These are phyloP conservation scores for Lecanoromycetidae sp. DNA, from an alignment of 2,329 filamentous ascomycete genomes.

Conservation along the genomic window DNA sequence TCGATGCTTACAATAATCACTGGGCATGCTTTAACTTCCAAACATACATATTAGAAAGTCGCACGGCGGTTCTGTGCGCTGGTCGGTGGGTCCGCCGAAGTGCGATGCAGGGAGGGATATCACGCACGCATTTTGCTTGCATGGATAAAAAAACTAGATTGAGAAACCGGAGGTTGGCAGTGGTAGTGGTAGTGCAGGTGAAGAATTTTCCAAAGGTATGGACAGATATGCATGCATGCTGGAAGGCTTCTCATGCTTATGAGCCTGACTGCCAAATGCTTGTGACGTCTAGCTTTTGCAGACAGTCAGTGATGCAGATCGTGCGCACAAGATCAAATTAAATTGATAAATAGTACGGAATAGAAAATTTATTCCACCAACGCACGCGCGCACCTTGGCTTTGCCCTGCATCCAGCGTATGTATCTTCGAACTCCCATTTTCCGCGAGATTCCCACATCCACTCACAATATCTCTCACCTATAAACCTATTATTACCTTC, in stretches of 20 bases:
- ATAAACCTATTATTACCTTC: too few species aligned
- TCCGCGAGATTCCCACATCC: background rate
- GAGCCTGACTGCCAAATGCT: constrained; percentile 1
- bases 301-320: background rate
- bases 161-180: background rate
- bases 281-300: background rate
- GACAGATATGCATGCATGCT: constrained; percentile 4
- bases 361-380: constrained; percentile 2
- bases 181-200: background rate
- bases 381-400: background rate
- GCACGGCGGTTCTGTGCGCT: constrained; percentile 20
- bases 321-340: background rate
- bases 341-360: constrained; percentile 4
- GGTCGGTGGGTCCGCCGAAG: constrained; percentile 19
- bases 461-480: too few species aligned
- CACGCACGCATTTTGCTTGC: background rate
- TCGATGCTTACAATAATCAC: background rate
- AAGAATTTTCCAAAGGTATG: background rate
- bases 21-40: constrained; percentile 9
- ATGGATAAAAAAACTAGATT: constrained; percentile 1
- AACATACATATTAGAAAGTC: constrained; percentile 17
- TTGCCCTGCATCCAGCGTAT: background rate
- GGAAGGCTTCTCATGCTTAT: background rate
- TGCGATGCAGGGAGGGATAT: constrained; percentile 1
- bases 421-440: background rate